Conservation (phyloP, 2,329 filamentous ascomycete species). For the Pseudocercospora crystallina region DNA sequence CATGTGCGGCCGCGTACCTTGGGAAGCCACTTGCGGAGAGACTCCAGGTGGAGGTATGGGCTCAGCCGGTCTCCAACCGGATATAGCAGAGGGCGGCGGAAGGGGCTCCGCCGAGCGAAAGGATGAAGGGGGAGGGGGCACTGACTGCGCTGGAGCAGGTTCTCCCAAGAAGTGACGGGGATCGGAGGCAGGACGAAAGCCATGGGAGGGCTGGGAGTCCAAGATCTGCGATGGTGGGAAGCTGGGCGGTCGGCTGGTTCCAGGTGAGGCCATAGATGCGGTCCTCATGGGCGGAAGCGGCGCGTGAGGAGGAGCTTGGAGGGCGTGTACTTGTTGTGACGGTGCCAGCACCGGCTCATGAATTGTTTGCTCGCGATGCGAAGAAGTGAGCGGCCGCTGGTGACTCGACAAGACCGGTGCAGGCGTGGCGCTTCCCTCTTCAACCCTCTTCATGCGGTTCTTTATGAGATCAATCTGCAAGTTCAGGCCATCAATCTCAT, state of each 20-base stretch:
- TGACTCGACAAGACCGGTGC: neutral
- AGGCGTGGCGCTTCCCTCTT: conserved; percentile 23
- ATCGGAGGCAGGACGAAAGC: conserved; percentile 19
- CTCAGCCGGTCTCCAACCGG: conserved; percentile 33
- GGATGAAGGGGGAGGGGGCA: conserved; percentile 5
- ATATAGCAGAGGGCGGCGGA: conserved; percentile 28
- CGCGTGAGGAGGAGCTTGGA: conserved; percentile 5
- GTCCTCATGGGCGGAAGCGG: conserved; percentile 32
- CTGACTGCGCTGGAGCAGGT: conserved; percentile 1
- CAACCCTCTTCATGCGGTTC: conserved; percentile 43
- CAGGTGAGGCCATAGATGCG: conserved; percentile 23
- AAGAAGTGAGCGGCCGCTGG: neutral
- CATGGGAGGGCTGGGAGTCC: conserved; percentile 17
- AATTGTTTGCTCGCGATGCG: no score
- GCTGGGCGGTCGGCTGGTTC: conserved; percentile 15
- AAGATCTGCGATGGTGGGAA: conserved; percentile 17
- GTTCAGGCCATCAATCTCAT: conserved; percentile 48
- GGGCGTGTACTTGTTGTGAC: conserved; percentile 14
- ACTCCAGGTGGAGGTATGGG: conserved; percentile 18
- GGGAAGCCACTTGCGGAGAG: conserved; percentile 21
- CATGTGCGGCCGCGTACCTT: conserved; percentile 21
- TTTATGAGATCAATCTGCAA: conserved; percentile 51
- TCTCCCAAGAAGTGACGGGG: conserved; percentile 18
- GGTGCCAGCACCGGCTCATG: neutral
- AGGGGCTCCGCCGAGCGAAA: conserved; percentile 21